Evolutionary conservation across 805 yeast genomes (phyloP).

Genomic region (Metschnikowia sp.): DNA sequence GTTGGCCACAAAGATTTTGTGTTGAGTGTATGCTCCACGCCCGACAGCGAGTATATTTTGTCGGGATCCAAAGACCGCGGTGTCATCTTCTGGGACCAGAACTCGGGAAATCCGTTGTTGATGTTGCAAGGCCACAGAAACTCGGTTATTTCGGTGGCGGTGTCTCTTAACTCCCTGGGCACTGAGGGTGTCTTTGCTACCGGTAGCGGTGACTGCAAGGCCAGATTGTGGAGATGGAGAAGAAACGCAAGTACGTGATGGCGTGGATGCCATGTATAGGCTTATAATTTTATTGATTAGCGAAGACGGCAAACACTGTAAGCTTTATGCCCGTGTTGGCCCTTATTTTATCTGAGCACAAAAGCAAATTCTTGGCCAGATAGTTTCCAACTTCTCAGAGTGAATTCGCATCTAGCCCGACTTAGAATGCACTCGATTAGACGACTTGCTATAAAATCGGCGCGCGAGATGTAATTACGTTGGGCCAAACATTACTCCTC

Average conservation of each 20-base stretch:
- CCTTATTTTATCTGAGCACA: too few relatives aligned
- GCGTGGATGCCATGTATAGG: too few relatives aligned
- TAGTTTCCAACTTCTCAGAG: background rate
- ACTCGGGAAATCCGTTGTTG: constrained; percentile 84
- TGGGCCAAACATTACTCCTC: too few relatives aligned
- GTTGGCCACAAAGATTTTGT: constrained; percentile 97
- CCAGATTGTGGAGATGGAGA: constrained; percentile 92
- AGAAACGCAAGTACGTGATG: constrained; percentile 27
- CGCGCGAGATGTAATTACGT: too few relatives aligned
- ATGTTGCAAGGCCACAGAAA: constrained; percentile 97
- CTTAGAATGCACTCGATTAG: background rate
- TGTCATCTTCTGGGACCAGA: constrained; percentile 94
- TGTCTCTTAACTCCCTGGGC: constrained; percentile 72
- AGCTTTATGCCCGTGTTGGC: too few relatives aligned
- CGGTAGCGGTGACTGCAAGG: constrained; percentile 96
- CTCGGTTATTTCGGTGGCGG: constrained; percentile 92
- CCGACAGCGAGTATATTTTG: constrained; percentile 84
- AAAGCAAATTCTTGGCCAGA: too few relatives aligned
- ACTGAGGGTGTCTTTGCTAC: constrained; percentile 89
- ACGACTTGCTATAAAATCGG: too few relatives aligned
- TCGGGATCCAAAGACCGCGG: constrained; percentile 97
- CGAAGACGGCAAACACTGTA: too few relatives aligned
- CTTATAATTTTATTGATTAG: too few relatives aligned
- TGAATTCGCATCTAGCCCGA: background rate
- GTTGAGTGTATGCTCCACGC: constrained; percentile 88